Conservation (phyloP, 2,329 filamentous ascomycete species). For the Fusarium papillatum region DNA sequence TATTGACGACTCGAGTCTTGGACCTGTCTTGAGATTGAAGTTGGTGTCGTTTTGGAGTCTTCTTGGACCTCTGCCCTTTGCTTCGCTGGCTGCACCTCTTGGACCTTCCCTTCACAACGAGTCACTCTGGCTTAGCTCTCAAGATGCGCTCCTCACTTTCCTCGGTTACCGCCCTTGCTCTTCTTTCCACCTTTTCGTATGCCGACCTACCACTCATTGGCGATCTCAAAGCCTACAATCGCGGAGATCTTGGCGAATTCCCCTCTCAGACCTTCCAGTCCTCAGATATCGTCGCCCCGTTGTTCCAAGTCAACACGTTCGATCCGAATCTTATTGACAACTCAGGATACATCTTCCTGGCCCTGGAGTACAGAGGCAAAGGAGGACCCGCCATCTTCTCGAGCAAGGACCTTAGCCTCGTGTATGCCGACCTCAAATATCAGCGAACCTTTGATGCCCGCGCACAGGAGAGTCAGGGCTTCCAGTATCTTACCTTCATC, state of each 20-base stretch:
- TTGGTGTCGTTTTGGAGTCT: constrained; percentile 35
- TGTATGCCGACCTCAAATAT: constrained; percentile 38
- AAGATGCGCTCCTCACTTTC: constrained; percentile 24
- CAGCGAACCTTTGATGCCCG: constrained; percentile 36
- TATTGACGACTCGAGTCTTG: constrained; percentile 8
- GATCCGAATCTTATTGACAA: constrained; percentile 29
- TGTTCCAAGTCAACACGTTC: constrained; percentile 41
- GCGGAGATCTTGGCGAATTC: constrained; percentile 29
- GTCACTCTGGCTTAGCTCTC: background rate
- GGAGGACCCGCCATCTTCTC: constrained; percentile 41
- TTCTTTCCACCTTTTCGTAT: constrained; percentile 5
- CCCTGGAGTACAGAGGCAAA: constrained; percentile 30
- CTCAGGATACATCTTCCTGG: constrained; percentile 36
- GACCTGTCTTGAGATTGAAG: constrained; percentile 1
- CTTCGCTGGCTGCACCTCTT: constrained; percentile 4
- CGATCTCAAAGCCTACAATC: constrained; percentile 33
- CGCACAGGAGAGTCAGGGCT: constrained; percentile 26
- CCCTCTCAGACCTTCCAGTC: constrained; percentile 38
- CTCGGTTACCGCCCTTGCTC: background rate
- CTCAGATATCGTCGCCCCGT: constrained; percentile 32
- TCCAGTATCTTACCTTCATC: constrained; percentile 39
- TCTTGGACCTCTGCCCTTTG: constrained; percentile 31
- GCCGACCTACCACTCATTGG: constrained; percentile 30
- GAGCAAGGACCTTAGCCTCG: constrained; percentile 39
- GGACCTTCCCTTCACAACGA: background rate